Evolutionary conservation across 805 yeast species (phyloP), one percentile per base, ranked within the genome.

Genomic region (Yamadazyma kitorensis): DNA sequence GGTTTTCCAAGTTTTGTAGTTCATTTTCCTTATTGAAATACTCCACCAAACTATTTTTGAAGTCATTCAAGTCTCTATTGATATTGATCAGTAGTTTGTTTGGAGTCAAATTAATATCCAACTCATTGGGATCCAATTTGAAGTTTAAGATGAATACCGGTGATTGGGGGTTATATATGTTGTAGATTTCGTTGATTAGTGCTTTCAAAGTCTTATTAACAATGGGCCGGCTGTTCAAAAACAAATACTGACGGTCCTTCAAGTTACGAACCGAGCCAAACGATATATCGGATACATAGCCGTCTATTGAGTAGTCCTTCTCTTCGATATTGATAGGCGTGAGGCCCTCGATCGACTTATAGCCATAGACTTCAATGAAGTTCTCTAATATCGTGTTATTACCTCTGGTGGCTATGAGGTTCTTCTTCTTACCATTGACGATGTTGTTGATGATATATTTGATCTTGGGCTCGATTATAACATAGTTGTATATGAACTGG

Each of bases 101-200:
- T 0, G 98, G 98, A 0, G 96, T 81, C 1, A 93, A 84, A 56
- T 93, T 93, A 13, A 93, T 70, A 58, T 93, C 98, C n/a, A 82
- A 40, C 24, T 66, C 61, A 17, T 51, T 47, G 0, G 83, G 67
- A 25, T 73, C 69, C 5, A 86, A 52, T 10, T 51, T 48, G 14
- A 93, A 45, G 54, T 93, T 70, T 3, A 86, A 47, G 2, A 87
- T 66, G 31, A 84, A 66, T 8, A 78, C 74, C 0, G 98, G 98
- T 33, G 54, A 71, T 49, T 88, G 96, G 4, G 79, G 64, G 45
- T 88, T 89, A 55, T 73, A 86, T 23, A 69, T 66, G 42, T 76
- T 78, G 60, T 86, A 93, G 1, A 76, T 72, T 39, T 88, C 96
- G 42, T 81, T 86, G 12, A 87, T 57, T 14, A 79, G 60, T 51